Conservation (phyloP, 1,284 basidiomycete genomes). For the Ustanciosporium gigantosporum region DNA sequence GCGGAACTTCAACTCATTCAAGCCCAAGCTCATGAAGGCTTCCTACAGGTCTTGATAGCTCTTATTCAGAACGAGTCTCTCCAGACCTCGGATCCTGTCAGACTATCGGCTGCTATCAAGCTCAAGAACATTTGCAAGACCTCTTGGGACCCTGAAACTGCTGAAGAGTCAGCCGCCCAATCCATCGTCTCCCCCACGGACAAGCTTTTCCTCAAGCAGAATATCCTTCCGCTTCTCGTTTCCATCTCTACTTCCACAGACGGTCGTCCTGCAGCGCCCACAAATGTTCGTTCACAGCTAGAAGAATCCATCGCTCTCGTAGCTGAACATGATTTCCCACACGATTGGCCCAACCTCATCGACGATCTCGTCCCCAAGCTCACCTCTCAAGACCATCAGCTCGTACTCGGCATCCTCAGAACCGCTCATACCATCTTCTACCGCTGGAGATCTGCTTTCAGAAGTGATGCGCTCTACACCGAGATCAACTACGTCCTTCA, state of each 20-base stretch:
- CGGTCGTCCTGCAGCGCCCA: slow-evolving; percentile 33
- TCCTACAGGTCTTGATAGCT: slow-evolving; percentile 50
- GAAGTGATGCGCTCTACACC: slow-evolving; percentile 82
- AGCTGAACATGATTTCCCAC: slow-evolving; percentile 55
- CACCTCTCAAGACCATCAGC: slow-evolving; percentile 77
- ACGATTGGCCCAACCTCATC: slow-evolving; percentile 49
- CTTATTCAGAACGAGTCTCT: slow-evolving; percentile 42
- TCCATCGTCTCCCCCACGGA: slow-evolving; percentile 62
- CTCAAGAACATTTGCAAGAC: slow-evolving; percentile 58
- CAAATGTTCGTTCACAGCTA: slow-evolving; percentile 50
- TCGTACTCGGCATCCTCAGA: slow-evolving; percentile 87
- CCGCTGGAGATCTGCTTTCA: slow-evolving; percentile 86
- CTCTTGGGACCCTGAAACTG: slow-evolving; percentile 51
- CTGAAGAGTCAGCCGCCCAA: slow-evolving; percentile 23
- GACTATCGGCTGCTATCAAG: slow-evolving; percentile 57
- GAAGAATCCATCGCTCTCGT: slow-evolving; percentile 54
- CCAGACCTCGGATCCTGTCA: slow-evolving; percentile 37
- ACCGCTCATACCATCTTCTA: slow-evolving; percentile 95
- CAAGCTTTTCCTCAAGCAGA: slow-evolving; percentile 70
- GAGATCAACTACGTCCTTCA: slow-evolving; percentile 90
- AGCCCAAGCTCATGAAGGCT: slow-evolving; percentile 46
- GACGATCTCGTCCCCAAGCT: slow-evolving; percentile 66
- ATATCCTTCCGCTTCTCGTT: slow-evolving; percentile 81
- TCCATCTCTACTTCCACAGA: slow-evolving; percentile 63
- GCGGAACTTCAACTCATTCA: slow-evolving; percentile 52